Evolutionary conservation across 257 asterid genomes (phyloP).

Genomic region (Ajuga chamaepitys): DNA sequence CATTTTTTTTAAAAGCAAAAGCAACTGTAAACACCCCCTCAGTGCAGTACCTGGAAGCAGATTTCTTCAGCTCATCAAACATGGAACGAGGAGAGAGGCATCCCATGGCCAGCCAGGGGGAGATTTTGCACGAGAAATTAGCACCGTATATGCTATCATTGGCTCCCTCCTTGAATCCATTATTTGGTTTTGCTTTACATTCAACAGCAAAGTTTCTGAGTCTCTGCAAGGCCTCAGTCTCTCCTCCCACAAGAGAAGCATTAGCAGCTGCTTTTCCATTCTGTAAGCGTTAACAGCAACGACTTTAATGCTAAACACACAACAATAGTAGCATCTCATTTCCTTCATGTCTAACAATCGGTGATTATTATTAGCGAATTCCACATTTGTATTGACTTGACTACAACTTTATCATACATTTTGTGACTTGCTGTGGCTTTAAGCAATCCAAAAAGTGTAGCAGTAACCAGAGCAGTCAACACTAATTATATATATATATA

Average conservation of each 20-base stretch:
- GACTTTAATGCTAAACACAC: background rate
- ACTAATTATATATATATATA: no score
- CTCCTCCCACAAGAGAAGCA: conserved; percentile 89
- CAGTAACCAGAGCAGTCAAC: background rate
- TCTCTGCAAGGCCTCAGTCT: conserved; percentile 87
- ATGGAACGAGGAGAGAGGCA: conserved; percentile 97
- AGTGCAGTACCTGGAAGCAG: conserved; percentile 55
- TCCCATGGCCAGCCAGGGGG: conserved; percentile 99
- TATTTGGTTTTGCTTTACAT: conserved; percentile 57
- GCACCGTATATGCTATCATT: conserved; percentile 84
- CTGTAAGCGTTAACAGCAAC: conserved; percentile 28
- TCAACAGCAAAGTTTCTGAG: conserved; percentile 67
- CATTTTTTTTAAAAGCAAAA: no score
- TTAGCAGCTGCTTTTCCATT: conserved; percentile 56
- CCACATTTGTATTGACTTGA: background rate
- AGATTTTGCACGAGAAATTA: conserved; percentile 88
- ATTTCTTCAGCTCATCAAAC: conserved; percentile 87
- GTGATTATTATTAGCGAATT: background rate
- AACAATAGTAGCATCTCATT: background rate
- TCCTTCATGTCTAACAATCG: background rate
- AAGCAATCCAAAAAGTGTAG: background rate
- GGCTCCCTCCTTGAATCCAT: conserved; percentile 46
- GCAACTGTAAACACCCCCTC: no score
- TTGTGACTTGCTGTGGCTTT: background rate
- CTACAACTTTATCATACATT: background rate